phyloP scores from a whole-genome alignment of 345 rosid species.

The Draba incana region DNA sequence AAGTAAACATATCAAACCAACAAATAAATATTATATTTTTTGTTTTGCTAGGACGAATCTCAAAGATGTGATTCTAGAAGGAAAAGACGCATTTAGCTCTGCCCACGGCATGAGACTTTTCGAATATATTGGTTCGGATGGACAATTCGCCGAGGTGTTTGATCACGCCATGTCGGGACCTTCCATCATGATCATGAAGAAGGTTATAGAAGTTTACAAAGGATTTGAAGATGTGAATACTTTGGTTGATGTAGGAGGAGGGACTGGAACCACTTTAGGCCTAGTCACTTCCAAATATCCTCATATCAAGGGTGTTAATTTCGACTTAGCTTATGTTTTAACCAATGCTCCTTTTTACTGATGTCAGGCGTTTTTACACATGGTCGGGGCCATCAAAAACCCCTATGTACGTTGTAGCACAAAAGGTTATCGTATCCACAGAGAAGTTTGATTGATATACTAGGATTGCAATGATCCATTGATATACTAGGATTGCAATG shows the following conservation, averaged over 20 bases:
- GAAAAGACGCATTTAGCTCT: constrained; percentile 58
- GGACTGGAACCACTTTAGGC: constrained; percentile 49
- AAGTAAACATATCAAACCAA: background rate
- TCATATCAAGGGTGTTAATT: constrained; percentile 52
- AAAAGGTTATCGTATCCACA: no score
- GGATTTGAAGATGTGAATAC: constrained; percentile 54
- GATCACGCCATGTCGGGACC: constrained; percentile 52
- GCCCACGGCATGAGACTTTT: constrained; percentile 57
- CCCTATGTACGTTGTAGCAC: no score
- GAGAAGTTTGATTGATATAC: no score
- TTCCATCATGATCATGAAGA: constrained; percentile 47
- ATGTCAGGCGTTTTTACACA: no score
- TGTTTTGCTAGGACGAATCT: constrained; percentile 39
- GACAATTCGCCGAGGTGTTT: constrained; percentile 50
- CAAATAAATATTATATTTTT: background rate
- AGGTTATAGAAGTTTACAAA: constrained; percentile 50
- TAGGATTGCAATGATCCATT: no score
- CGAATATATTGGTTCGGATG: constrained; percentile 48
- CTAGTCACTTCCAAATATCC: constrained; percentile 56
- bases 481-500: no score
- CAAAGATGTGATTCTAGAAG: constrained; percentile 55
- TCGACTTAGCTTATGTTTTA: constrained; percentile 43
- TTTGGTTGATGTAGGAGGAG: constrained; percentile 73
- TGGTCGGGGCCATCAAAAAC: no score
- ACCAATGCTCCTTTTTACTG: constrained; percentile 42